A percentile compares a stretch with the other conserved stretches of the same genome.
Evolutionary conservation across 805 yeast genomes (phyloP).

Genomic region (Pachysolen tannophilus): DNA sequence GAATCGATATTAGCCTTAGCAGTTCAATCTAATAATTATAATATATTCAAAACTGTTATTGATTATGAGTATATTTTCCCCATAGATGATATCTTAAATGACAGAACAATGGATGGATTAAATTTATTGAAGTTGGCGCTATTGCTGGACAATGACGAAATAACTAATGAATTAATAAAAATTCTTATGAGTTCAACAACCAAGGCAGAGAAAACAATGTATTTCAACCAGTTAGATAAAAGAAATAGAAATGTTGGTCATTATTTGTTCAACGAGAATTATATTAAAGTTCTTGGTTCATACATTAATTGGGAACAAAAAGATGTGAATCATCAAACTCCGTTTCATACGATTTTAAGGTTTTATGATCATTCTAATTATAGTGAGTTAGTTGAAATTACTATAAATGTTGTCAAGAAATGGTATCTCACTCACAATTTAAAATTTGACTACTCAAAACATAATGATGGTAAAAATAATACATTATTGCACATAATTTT

Average conservation of each 20-base stretch:
- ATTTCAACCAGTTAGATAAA: constrained; percentile 43
- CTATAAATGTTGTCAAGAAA: constrained; percentile 33
- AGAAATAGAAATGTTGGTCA: constrained; percentile 65
- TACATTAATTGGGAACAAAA: constrained; percentile 60
- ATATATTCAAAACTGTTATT: constrained; percentile 38
- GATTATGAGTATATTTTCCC: constrained; percentile 42
- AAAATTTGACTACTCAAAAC: constrained; percentile 44
- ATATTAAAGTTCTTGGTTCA: constrained; percentile 47
- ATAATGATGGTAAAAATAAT: constrained; percentile 67
- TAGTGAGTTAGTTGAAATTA: constrained; percentile 33
- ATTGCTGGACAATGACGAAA: constrained; percentile 39
- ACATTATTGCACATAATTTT: constrained; percentile 68
- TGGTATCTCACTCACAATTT: constrained; percentile 30
- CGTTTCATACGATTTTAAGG: constrained; percentile 66
- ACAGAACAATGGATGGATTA: constrained; percentile 43
- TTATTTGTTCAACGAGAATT: constrained; percentile 45
- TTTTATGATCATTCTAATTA: constrained; percentile 75
- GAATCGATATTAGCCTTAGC: constrained; percentile 68
- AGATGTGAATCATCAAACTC: constrained; percentile 68
- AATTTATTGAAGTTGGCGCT: constrained; percentile 58
- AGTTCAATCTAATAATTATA: constrained; percentile 36
- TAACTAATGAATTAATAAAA: constrained; percentile 38
- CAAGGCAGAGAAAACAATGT: constrained; percentile 35
- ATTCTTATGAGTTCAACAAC: constrained; percentile 31
- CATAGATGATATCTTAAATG: constrained; percentile 60